Evolutionary conservation across 1,139 yeast species (phyloP).

Genomic region (Pichia sp.): DNA sequence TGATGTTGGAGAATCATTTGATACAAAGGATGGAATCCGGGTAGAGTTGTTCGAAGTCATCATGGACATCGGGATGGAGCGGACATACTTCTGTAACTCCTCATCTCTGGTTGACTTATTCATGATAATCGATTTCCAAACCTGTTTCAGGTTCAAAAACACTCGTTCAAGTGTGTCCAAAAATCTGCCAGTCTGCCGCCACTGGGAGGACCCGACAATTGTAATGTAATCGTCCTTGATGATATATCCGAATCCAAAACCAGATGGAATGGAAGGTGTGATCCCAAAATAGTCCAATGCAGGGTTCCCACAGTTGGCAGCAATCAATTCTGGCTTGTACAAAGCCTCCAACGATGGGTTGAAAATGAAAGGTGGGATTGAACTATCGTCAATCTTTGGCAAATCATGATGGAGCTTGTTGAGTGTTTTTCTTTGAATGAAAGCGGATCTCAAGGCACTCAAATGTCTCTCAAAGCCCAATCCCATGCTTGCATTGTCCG

Average conservation of each 20-base stretch:
- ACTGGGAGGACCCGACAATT: slow-evolving; percentile 61
- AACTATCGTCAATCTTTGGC: slow-evolving; percentile 21
- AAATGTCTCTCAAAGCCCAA: slow-evolving; percentile 69
- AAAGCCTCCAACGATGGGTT: slow-evolving; percentile 33
- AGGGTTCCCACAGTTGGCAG: slow-evolving; percentile 73
- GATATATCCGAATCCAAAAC: slow-evolving; percentile 74
- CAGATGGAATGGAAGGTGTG: slow-evolving; percentile 70
- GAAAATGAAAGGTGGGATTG: slow-evolving; percentile 39
- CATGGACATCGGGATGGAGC: slow-evolving; percentile 32
- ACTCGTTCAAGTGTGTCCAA: slow-evolving; percentile 61
- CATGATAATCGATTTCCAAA: slow-evolving; percentile 36
- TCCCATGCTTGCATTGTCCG: slow-evolving; percentile 54
- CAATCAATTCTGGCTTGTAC: slow-evolving; percentile 36
- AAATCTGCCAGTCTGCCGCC: slow-evolving; percentile 67
- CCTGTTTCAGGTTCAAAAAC: slow-evolving; percentile 46
- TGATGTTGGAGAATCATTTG: not conserved
- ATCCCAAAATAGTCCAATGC: slow-evolving; percentile 70
- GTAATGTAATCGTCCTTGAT: slow-evolving; percentile 64
- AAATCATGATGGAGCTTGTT: slow-evolving; percentile 39
- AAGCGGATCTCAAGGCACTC: slow-evolving; percentile 55
- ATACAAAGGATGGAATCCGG: slow-evolving; percentile 8
- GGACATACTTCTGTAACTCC: slow-evolving; percentile 25
- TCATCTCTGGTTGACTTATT: slow-evolving; percentile 22
- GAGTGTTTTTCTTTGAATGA: slow-evolving; percentile 39
- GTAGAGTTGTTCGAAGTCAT: slow-evolving; percentile 28